Conservation (phyloP, 2,329 filamentous ascomycete species). For the Xylaria digitata region DNA sequence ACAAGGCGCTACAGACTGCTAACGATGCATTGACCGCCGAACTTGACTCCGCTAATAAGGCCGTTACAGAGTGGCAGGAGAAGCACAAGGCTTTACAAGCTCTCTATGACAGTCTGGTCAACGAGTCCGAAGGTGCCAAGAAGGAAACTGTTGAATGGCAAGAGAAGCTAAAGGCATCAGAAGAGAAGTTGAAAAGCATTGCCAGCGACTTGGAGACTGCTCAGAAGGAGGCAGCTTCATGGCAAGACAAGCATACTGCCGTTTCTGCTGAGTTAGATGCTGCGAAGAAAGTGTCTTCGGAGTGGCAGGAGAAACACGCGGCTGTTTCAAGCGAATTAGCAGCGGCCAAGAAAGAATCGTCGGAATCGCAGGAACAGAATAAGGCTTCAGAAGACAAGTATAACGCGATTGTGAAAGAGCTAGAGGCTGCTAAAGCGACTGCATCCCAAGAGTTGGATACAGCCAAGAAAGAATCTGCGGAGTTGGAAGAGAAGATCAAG, state of each 20-base stretch:
- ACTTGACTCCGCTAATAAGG: constrained; percentile 40
- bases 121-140: constrained; percentile 43
- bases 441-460: constrained; percentile 45
- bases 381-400: constrained; percentile 38
- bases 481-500: constrained; percentile 42
- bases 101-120: constrained; percentile 38
- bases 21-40: constrained; percentile 19
- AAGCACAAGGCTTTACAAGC: constrained; percentile 43
- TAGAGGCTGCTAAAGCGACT: constrained; percentile 49
- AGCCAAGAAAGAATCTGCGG: constrained; percentile 42
- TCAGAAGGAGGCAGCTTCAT: constrained; percentile 41
- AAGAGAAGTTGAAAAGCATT: constrained; percentile 39
- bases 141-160: constrained; percentile 42
- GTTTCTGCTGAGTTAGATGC: constrained; percentile 45
- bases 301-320: constrained; percentile 43
- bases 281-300: constrained; percentile 49
- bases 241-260: constrained; percentile 39
- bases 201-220: constrained; percentile 52
- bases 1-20: constrained; percentile 18
- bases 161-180: constrained; percentile 44
- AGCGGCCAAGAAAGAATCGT: constrained; percentile 43
- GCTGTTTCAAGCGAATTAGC: constrained; percentile 42
- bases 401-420: constrained; percentile 41
- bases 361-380: constrained; percentile 44
- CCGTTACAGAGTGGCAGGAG: constrained; percentile 39